A percentile compares a stretch with the other conserved stretches of the same genome.
Evolutionary conservation across 139 green algal species (phyloP).

Genomic region (Desmodesmus armatus): DNA sequence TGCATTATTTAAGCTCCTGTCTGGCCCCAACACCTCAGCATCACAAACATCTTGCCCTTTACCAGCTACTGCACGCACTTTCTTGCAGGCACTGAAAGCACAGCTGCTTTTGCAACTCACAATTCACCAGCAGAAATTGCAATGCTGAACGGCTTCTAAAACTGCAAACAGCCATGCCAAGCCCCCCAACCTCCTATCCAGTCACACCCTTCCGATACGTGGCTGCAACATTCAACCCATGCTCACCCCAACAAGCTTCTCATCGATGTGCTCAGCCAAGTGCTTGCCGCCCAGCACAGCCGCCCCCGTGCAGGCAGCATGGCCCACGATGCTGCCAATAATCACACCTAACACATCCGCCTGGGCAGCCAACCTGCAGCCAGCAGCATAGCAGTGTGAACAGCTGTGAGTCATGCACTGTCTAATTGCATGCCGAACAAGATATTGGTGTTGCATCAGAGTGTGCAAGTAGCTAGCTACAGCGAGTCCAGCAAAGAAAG

Average conservation of each 20-base stretch:
- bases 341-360: constrained; percentile 92
- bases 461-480: too few relatives aligned
- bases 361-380: constrained; percentile 85
- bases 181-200: neutral
- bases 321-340: constrained; percentile 93
- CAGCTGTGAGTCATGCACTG: too few relatives aligned
- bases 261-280: constrained; percentile 92
- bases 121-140: too few relatives aligned
- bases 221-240: too few relatives aligned
- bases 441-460: too few relatives aligned
- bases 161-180: neutral
- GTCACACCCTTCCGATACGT: neutral
- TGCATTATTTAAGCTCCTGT: too few relatives aligned
- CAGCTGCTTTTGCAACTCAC: too few relatives aligned
- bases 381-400: too few relatives aligned
- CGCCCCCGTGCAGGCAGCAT: constrained; percentile 92
- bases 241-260: constrained; percentile 82
- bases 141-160: neutral
- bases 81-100: neutral
- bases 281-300: constrained; percentile 96
- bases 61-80: neutral
- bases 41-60: neutral
- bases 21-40: neutral
- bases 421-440: too few relatives aligned
- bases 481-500: too few relatives aligned